Percentiles rank a stretch among this genome's conserved stretches.
phyloP scores from a whole-genome alignment of 1,284 basidiomycete genomes.

The Butyriboletus appendiculatus region DNA sequence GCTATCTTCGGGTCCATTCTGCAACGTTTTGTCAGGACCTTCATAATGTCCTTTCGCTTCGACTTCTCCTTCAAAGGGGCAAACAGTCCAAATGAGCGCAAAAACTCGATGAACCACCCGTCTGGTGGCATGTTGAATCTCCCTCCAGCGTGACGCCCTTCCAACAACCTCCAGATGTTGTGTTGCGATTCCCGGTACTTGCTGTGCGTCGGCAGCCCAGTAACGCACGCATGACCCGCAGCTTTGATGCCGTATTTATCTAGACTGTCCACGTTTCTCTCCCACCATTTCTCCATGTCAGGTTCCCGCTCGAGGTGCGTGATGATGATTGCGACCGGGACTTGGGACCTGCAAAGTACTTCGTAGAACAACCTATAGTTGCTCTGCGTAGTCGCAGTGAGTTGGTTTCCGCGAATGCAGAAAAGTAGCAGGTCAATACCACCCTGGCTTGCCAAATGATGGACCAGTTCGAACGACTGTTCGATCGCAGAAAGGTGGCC shows the following conservation, averaged over 20 bases:
- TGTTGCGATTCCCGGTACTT: constrained; percentile 29
- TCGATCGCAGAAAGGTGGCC: constrained; percentile 35
- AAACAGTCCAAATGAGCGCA: constrained; percentile 29
- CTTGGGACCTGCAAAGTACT: constrained; percentile 34
- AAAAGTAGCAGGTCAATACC: constrained; percentile 42
- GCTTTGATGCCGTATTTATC: constrained; percentile 28
- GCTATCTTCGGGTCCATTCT: constrained; percentile 20
- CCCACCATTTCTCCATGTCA: constrained; percentile 35
- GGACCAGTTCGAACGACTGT: constrained; percentile 38
- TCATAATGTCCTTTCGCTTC: constrained; percentile 27
- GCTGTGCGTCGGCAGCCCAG: constrained; percentile 27
- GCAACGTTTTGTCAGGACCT: constrained; percentile 32
- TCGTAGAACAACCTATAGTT: constrained; percentile 42
- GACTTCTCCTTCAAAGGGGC: constrained; percentile 22
- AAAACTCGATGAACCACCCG: constrained; percentile 25
- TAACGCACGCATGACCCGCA: constrained; percentile 33
- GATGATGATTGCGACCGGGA: constrained; percentile 41
- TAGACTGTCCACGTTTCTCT: constrained; percentile 23
- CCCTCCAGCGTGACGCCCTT: constrained; percentile 9
- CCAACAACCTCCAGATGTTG: constrained; percentile 23
- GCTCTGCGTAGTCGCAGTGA: constrained; percentile 33
- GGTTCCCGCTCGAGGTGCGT: constrained; percentile 41
- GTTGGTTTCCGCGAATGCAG: constrained; percentile 38
- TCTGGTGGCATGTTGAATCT: constrained; percentile 33
- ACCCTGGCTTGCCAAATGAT: constrained; percentile 23